These are phyloP conservation scores for Blastocystis sp. DNA, from an alignment of 352 stramenopile genomes.

Conservation along the genomic window DNA sequence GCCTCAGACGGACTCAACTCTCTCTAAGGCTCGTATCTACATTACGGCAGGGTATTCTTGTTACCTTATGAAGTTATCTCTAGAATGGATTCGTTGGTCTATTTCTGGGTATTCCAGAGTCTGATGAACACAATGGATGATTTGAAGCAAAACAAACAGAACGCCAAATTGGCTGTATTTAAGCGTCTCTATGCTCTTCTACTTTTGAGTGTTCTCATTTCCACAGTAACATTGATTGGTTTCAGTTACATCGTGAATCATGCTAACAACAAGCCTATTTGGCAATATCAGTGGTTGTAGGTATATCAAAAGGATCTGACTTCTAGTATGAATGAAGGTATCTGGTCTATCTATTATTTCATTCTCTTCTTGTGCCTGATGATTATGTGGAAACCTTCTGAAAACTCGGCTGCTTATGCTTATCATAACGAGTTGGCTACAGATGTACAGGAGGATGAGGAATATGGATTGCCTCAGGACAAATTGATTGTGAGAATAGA, in stretches of 20 bases:
- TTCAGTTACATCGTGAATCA: conserved; percentile 58
- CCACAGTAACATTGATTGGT: conserved; percentile 21
- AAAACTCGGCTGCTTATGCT: conserved; percentile 50
- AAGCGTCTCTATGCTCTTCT: conserved; percentile 25
- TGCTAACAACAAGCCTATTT: conserved; percentile 1
- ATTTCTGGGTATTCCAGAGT: conserved; percentile 60
- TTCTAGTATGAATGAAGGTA: conserved; percentile 58
- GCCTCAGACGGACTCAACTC: background rate
- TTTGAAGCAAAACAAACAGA: conserved; percentile 54
- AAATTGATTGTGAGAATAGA: background rate
- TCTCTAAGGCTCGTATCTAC: conserved; percentile 18
- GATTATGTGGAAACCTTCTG: conserved; percentile 54
- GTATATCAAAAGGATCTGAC: background rate
- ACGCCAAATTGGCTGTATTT: conserved; percentile 59
- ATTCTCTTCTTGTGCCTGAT: conserved; percentile 57
- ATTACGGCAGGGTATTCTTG: conserved; percentile 18
- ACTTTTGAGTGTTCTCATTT: conserved; percentile 40
- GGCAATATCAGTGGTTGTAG: conserved; percentile 62
- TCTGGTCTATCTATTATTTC: conserved; percentile 57
- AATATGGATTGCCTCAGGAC: conserved; percentile 54
- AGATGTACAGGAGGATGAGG: conserved; percentile 47
- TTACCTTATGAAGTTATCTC: background rate
- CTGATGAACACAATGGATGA: conserved; percentile 61
- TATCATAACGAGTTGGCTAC: conserved; percentile 58
- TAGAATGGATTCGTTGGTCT: conserved; percentile 55